These are phyloP conservation scores for Colletotrichum plurivorum DNA, from an alignment of 2,329 filamentous ascomycete species.

Conservation along the genomic window DNA sequence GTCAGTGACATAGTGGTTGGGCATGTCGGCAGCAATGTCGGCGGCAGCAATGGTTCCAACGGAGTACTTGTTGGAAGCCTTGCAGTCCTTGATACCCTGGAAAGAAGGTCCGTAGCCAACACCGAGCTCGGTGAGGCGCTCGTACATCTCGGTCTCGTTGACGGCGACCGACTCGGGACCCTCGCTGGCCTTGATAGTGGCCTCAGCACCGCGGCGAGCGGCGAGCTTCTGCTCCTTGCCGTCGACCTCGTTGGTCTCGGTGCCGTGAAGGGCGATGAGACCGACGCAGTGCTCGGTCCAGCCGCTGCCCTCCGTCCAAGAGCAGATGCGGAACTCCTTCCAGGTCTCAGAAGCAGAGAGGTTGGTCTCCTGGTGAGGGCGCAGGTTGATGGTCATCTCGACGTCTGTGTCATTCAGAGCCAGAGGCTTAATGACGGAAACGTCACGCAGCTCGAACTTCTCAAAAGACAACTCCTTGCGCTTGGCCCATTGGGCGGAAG, in stretches of 20 bases:
- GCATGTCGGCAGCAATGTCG: constrained; percentile 42
- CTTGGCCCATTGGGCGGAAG: constrained; percentile 50
- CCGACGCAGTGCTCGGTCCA: constrained; percentile 73
- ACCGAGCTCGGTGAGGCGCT: constrained; percentile 59
- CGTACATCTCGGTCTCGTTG: constrained; percentile 57
- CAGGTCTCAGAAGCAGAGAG: constrained; percentile 60
- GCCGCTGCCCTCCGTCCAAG: constrained; percentile 63
- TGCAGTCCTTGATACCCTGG: constrained; percentile 63
- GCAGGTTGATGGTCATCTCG: constrained; percentile 65
- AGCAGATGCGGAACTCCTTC: constrained; percentile 71
- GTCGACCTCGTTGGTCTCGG: constrained; percentile 58
- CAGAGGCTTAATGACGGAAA: constrained; percentile 61
- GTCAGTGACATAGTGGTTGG: constrained; percentile 41
- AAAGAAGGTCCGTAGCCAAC: constrained; percentile 67
- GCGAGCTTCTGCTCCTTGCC: constrained; percentile 47
- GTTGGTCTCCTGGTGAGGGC: constrained; percentile 57
- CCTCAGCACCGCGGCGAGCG: constrained; percentile 47
- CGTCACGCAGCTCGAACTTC: constrained; percentile 62
- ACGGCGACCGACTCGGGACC: constrained; percentile 45
- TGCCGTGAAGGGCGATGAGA: constrained; percentile 58
- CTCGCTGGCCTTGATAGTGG: constrained; percentile 48
- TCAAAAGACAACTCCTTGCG: constrained; percentile 50
- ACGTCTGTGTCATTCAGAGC: constrained; percentile 63
- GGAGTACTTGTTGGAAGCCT: constrained; percentile 46
- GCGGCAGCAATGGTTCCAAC: constrained; percentile 32